Percentiles rank a stretch among this genome's conserved stretches.
Conservation (phyloP, 306 rosid genomes). For the Biancaea sappan region DNA sequence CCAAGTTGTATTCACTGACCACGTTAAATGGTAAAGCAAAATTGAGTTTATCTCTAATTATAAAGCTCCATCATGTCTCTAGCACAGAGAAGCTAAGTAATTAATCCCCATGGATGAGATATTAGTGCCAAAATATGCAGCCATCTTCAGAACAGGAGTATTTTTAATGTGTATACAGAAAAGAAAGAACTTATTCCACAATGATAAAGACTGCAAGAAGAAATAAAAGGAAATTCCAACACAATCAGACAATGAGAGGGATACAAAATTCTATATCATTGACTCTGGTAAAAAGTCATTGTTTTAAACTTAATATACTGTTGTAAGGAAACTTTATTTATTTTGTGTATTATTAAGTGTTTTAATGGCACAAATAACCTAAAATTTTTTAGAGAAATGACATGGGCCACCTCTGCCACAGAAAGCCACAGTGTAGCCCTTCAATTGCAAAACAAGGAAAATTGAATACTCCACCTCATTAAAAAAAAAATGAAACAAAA, state of each 20-base stretch:
- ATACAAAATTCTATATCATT: not conserved
- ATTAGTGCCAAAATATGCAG: not conserved
- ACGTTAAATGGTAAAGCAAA: slow-evolving; percentile 27
- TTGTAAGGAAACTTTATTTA: not conserved
- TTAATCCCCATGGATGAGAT: slow-evolving; percentile 13
- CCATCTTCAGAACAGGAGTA: not conserved
- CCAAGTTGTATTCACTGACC: slow-evolving; percentile 28
- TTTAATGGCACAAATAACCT: not conserved
- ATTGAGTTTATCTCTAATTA: slow-evolving; percentile 17
- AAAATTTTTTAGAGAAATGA: too few species aligned
- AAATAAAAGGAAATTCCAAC: not conserved
- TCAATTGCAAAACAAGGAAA: slow-evolving; percentile 5
- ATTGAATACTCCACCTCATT: not conserved
- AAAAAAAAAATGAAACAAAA: not conserved
- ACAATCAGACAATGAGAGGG: not conserved
- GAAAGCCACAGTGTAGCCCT: too few species aligned
- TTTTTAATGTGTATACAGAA: not conserved
- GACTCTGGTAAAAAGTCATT: not conserved
- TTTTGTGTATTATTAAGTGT: not conserved
- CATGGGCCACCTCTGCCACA: too few species aligned
- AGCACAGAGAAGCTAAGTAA: slow-evolving; percentile 8
- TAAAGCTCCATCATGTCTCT: not conserved
- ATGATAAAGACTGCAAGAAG: not conserved
- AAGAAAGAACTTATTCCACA: slow-evolving; percentile 1
- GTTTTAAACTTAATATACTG: not conserved